Conservation (phyloP, 2,329 filamentous ascomycete genomes). For the Fusarium sororula region DNA sequence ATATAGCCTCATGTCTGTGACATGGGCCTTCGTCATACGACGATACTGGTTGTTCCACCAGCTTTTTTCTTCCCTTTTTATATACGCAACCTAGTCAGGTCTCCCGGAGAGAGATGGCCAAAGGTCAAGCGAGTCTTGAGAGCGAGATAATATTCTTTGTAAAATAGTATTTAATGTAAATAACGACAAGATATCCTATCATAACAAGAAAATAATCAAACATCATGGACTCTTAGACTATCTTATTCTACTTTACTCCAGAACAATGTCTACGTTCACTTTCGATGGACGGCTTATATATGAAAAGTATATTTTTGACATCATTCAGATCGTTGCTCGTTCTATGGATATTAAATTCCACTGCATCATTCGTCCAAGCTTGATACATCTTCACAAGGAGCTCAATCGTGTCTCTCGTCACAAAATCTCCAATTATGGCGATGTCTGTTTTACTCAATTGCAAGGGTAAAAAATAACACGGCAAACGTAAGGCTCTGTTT, state of each 20-base stretch:
- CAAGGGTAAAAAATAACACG: constrained; percentile 37
- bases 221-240: not conserved
- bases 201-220: not conserved
- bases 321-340: constrained; percentile 41
- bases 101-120: constrained; percentile 21
- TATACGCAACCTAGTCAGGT: not conserved
- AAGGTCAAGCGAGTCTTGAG: constrained; percentile 6
- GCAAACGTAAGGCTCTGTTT: constrained; percentile 40
- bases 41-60: constrained; percentile 27
- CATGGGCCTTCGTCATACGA: constrained; percentile 32
- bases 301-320: constrained; percentile 1
- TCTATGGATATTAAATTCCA: constrained; percentile 40
- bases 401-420: constrained; percentile 33
- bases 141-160: constrained; percentile 30
- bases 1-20: constrained; percentile 26
- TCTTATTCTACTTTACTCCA: not conserved
- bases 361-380: constrained; percentile 17
- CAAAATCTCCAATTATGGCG: not conserved
- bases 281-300: not conserved
- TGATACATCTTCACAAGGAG: constrained; percentile 8
- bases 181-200: constrained; percentile 4
- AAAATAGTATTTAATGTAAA: constrained; percentile 32
- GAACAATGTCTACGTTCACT: not conserved
- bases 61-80: not conserved
- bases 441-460: constrained; percentile 9